Conservation (phyloP, 495 filamentous ascomycete genomes). For the Penicillium cinerascens region DNA sequence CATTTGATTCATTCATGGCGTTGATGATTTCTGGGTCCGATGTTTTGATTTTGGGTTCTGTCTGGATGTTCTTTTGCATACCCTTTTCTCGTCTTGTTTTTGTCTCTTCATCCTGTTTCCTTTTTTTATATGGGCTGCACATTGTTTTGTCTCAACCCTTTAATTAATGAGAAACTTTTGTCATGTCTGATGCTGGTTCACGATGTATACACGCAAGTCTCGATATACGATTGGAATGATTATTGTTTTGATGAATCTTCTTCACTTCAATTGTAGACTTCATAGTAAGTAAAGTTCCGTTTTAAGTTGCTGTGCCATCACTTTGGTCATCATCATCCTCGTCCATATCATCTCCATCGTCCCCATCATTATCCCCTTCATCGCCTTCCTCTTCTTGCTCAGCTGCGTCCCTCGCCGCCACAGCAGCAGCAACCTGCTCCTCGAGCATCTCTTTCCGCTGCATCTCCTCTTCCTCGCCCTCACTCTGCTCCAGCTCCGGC, state of each 20-base stretch:
- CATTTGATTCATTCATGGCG: constrained; percentile 4
- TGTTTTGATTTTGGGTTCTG: neutral
- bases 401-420: constrained; percentile 25
- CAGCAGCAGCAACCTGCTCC: constrained; percentile 26
- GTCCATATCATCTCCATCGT: constrained; percentile 14
- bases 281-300: neutral
- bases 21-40: neutral
- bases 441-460: constrained; percentile 30
- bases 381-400: constrained; percentile 12
- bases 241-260: neutral
- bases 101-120: neutral
- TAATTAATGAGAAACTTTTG: constrained; percentile 10
- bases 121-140: neutral
- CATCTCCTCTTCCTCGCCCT: constrained; percentile 38
- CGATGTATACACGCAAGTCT: constrained; percentile 7
- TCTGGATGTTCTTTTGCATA: neutral
- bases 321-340: constrained; percentile 13
- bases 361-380: constrained; percentile 13
- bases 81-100: constrained; percentile 1
- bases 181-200: constrained; percentile 17
- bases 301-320: neutral
- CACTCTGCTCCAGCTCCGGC: constrained; percentile 20
- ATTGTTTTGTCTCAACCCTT: neutral
- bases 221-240: constrained; percentile 12
- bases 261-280: neutral